phyloP scores from a whole-genome alignment of 495 filamentous ascomycete species.

The Penicillium tannophilum region DNA sequence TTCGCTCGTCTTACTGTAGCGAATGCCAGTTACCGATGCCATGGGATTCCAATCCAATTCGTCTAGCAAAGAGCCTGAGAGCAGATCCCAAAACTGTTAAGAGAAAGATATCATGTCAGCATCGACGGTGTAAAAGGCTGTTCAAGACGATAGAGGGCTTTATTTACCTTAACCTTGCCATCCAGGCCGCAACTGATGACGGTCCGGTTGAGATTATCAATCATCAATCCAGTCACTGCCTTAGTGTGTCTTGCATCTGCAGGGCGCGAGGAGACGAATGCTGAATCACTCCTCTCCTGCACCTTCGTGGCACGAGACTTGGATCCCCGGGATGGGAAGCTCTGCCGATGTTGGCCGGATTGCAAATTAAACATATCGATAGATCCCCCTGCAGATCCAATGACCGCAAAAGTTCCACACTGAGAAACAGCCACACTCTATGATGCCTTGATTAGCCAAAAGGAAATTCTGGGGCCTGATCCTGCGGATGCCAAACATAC shows the following conservation, averaged over 20 bases:
- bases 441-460: constrained; percentile 16
- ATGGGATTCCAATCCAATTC: constrained; percentile 86
- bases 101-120: constrained; percentile 9
- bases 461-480: background rate
- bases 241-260: constrained; percentile 67
- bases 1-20: constrained; percentile 78
- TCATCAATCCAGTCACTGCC: constrained; percentile 79
- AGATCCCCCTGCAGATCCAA: constrained; percentile 79
- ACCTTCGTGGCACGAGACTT: constrained; percentile 51
- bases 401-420: constrained; percentile 91
- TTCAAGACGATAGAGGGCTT: background rate
- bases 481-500: constrained; percentile 27
- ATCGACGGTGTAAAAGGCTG: background rate
- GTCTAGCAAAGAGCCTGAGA: constrained; percentile 71
- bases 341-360: constrained; percentile 81
- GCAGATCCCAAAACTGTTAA: constrained; percentile 84
- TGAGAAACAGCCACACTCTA: constrained; percentile 81
- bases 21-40: constrained; percentile 72
- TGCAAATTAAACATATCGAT: constrained; percentile 97
- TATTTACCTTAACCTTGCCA: constrained; percentile 78
- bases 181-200: constrained; percentile 86
- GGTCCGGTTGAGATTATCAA: constrained; percentile 80
- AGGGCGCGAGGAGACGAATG: background rate
- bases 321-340: constrained; percentile 73
- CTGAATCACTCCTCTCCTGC: background rate